Evolutionary conservation across 2,329 filamentous ascomycete species (phyloP).

Genomic region (Aspergillus puulaauensis): DNA sequence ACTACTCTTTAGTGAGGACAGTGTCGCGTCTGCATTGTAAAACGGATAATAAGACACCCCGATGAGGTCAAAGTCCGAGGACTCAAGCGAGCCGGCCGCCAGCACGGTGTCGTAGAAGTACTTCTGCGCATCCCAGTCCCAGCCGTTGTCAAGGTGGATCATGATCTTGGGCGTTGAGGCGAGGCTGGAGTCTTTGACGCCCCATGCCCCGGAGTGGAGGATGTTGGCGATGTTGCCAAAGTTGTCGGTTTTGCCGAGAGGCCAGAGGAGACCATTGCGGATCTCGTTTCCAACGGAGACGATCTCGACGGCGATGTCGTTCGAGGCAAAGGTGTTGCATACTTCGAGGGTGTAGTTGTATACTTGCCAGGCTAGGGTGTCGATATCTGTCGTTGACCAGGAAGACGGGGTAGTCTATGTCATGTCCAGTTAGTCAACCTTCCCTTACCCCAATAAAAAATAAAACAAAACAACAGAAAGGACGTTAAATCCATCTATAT

Average conservation of each 20-base stretch:
- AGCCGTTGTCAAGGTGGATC: slow-evolving; percentile 75
- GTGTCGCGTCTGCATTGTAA: slow-evolving; percentile 60
- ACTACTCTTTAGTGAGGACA: slow-evolving; percentile 56
- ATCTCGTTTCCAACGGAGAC: slow-evolving; percentile 76
- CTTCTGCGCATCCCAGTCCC: slow-evolving; percentile 66
- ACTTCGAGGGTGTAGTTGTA: slow-evolving; percentile 69
- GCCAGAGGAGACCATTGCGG: slow-evolving; percentile 65
- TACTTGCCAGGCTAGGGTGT: slow-evolving; percentile 59
- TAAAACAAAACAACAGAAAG: neutral
- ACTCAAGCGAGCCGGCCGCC: slow-evolving; percentile 49
- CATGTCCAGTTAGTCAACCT: neutral
- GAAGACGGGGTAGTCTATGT: slow-evolving; percentile 55
- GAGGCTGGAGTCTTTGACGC: slow-evolving; percentile 63
- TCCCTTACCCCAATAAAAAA: too few species aligned
- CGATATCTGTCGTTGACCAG: slow-evolving; percentile 60
- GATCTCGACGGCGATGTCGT: slow-evolving; percentile 58
- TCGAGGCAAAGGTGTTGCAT: slow-evolving; percentile 59
- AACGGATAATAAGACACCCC: slow-evolving; percentile 75
- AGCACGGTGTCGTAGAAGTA: slow-evolving; percentile 65
- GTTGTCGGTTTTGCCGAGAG: slow-evolving; percentile 57
- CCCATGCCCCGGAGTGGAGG: slow-evolving; percentile 63
- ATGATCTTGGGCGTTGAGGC: slow-evolving; percentile 64
- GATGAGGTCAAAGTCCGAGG: slow-evolving; percentile 67
- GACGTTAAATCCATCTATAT: neutral
- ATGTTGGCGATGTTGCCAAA: slow-evolving; percentile 63